A percentile compares a stretch with the other conserved stretches of the same genome.
Evolutionary conservation across 2,329 filamentous ascomycete genomes (phyloP).

Genomic region (Plenodomus biglobosus): DNA sequence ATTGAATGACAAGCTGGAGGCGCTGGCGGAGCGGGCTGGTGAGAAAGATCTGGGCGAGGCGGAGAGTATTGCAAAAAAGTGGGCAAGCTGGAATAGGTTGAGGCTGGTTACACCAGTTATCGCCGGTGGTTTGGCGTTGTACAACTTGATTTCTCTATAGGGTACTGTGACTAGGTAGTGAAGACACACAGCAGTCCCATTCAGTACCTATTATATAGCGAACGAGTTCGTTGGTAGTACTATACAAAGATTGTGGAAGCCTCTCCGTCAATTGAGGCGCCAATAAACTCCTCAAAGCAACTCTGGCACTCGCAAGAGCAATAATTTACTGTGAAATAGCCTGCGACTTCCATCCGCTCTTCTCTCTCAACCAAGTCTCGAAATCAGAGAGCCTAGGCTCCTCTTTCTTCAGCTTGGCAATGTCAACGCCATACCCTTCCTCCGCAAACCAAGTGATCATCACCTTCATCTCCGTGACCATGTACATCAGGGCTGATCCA

Average conservation of each 20-base stretch:
- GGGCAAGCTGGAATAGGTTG: constrained; percentile 42
- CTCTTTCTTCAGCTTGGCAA: constrained; percentile 46
- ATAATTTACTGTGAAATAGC: constrained; percentile 5
- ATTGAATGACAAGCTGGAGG: constrained; percentile 53
- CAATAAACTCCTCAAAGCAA: too few species aligned
- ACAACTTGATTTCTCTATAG: constrained; percentile 30
- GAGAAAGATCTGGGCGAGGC: constrained; percentile 39
- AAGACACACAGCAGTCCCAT: too few species aligned
- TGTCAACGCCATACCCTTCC: constrained; percentile 52
- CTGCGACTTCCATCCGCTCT: constrained; percentile 47
- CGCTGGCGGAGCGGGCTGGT: constrained; percentile 37
- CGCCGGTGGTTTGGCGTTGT: constrained; percentile 39
- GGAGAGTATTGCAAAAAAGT: constrained; percentile 37
- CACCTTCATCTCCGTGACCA: constrained; percentile 47
- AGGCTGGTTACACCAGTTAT: constrained; percentile 40
- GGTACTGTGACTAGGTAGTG: not conserved
- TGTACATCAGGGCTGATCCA: constrained; percentile 45
- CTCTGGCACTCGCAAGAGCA: too few species aligned
- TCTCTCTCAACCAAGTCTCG: constrained; percentile 50
- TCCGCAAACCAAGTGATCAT: constrained; percentile 58
- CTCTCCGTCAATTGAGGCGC: too few species aligned
- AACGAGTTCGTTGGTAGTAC: too few species aligned
- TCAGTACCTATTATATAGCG: too few species aligned
- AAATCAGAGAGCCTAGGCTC: constrained; percentile 53
- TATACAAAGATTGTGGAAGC: too few species aligned